phyloP scores from a whole-genome alignment of 192 early-diverging fungal species.

The Lobosporangium transversale region DNA sequence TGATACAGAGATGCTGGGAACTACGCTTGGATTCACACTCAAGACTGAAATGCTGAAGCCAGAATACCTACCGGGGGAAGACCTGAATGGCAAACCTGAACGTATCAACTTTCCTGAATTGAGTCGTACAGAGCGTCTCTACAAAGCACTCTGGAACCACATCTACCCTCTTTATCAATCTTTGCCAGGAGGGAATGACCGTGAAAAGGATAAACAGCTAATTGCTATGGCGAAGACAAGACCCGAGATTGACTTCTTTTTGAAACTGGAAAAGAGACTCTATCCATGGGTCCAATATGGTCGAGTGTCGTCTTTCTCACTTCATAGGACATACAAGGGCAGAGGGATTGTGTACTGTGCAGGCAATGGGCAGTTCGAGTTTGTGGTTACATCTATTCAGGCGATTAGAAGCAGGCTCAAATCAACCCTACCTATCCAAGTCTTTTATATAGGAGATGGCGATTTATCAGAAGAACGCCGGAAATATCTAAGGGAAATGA shows the following conservation, averaged over 20 bases:
- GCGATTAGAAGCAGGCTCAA: conserved; percentile 48
- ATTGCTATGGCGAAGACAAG: conserved; percentile 13
- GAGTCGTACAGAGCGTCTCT: conserved; percentile 46
- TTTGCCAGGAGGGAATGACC: conserved; percentile 19
- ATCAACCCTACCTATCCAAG: conserved; percentile 67
- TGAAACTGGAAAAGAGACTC: conserved; percentile 42
- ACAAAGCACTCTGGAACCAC: conserved; percentile 57
- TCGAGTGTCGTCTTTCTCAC: conserved; percentile 51
- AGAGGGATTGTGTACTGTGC: conserved; percentile 62
- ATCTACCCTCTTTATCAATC: conserved; percentile 54
- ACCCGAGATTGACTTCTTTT: conserved; percentile 43
- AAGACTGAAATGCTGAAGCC: conserved; percentile 23
- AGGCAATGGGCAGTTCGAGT: conserved; percentile 56
- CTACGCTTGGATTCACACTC: conserved; percentile 41
- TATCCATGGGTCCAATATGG: conserved; percentile 55
- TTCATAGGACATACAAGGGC: conserved; percentile 25
- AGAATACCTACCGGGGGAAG: conserved; percentile 24
- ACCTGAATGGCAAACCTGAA: conserved; percentile 25
- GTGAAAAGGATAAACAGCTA: conserved; percentile 19
- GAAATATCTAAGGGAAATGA: conserved; percentile 40
- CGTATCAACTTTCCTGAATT: conserved; percentile 52
- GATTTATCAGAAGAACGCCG: conserved; percentile 53
- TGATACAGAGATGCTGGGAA: conserved; percentile 46
- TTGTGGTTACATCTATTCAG: conserved; percentile 52
- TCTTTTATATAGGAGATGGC: conserved; percentile 63